A percentile compares a stretch with the other conserved stretches of the same genome.
These are phyloP conservation scores for Wickerhamomyces mucosus DNA, from an alignment of 805 yeast genomes.

Conservation along the genomic window DNA sequence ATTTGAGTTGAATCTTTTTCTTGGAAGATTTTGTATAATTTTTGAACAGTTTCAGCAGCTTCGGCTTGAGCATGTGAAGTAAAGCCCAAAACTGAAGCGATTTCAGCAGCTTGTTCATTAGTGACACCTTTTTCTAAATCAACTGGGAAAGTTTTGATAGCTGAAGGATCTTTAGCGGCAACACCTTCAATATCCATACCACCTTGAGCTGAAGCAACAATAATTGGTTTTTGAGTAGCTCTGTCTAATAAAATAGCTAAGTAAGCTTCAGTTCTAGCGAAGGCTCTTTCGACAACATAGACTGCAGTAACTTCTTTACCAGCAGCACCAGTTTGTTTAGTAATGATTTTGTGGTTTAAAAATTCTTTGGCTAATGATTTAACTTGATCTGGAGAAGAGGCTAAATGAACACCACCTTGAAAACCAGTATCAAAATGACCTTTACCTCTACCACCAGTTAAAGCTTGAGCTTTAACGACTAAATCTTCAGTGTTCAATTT, in stretches of 20 bases:
- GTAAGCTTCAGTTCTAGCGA: constrained; percentile 91
- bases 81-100: constrained; percentile 80
- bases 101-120: constrained; percentile 59
- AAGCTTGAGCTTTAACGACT: constrained; percentile 96
- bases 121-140: constrained; percentile 75
- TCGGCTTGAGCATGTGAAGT: constrained; percentile 65
- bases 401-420: constrained; percentile 93
- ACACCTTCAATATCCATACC: constrained; percentile 99
- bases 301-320: constrained; percentile 97
- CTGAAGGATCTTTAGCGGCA: constrained; percentile 82
- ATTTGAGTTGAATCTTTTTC: constrained; percentile 97
- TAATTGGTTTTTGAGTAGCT: constrained; percentile 78
- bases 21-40: constrained; percentile 78
- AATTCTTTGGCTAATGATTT: constrained; percentile 76
- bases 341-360: constrained; percentile 87
- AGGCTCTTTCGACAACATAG: constrained; percentile 89
- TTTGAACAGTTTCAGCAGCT: constrained; percentile 81
- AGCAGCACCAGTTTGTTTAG: constrained; percentile 96
- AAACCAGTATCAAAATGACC: constrained; percentile 95
- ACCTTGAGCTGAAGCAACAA: constrained; percentile 95
- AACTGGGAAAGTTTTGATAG: constrained; percentile 81
- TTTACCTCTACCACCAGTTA: constrained; percentile 99
- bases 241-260: constrained; percentile 94
- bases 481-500: constrained; percentile 66
- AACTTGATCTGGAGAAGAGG: constrained; percentile 79